These are phyloP conservation scores for Panaeolus papilionaceus DNA, from an alignment of 768 basidiomycete genomes.

Conservation along the genomic window DNA sequence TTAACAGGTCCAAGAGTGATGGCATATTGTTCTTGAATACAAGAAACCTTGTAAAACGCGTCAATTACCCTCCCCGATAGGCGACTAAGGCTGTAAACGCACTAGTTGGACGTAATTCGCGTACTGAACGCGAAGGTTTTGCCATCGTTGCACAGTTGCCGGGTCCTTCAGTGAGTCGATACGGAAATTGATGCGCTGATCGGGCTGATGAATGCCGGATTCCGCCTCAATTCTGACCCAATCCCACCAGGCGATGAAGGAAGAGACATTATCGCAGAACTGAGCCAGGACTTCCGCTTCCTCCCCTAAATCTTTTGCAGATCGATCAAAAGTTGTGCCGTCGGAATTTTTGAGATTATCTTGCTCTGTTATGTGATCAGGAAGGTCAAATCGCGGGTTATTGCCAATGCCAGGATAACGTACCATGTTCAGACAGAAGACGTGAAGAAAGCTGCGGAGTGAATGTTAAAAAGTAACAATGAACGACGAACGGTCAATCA, in stretches of 20 bases:
- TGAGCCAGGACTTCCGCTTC: slow-evolving; percentile 13
- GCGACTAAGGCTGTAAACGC: neutral
- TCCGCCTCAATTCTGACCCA: slow-evolving; percentile 23
- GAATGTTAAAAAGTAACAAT: too few species aligned
- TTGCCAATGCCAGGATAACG: neutral
- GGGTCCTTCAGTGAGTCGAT: neutral
- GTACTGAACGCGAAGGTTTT: neutral
- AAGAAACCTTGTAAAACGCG: neutral
- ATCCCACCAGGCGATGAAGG: slow-evolving; percentile 24
- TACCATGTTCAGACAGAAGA: neutral
- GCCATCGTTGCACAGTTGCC: neutral
- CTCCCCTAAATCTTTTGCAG: neutral
- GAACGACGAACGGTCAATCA: too few species aligned
- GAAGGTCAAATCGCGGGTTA: too few species aligned
- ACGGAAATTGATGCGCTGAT: neutral
- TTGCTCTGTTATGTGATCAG: too few species aligned
- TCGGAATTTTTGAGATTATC: too few species aligned
- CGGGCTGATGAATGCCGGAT: slow-evolving; percentile 1
- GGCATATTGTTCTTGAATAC: neutral
- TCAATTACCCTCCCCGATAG: too few species aligned
- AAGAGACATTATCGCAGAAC: slow-evolving; percentile 20
- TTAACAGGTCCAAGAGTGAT: neutral
- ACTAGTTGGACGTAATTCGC: neutral
- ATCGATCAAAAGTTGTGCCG: neutral
- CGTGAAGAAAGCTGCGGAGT: neutral